phyloP scores from a whole-genome alignment of 2,329 filamentous ascomycete species.

The Fusarium ambrosium region DNA sequence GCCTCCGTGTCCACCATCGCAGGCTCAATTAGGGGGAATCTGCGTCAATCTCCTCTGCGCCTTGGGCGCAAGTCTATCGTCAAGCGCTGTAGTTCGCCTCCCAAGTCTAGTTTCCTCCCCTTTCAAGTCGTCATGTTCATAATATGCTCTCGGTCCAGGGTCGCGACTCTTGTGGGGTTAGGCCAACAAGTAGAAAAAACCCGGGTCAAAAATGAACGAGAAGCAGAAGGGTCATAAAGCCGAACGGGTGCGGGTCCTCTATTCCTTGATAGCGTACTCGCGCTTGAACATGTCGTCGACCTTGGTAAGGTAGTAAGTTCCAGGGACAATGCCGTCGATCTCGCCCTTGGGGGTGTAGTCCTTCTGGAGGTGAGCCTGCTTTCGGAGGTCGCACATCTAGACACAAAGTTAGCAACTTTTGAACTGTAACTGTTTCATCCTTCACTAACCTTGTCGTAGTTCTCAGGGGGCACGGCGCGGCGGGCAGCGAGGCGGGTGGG shows the following conservation, averaged over 20 bases:
- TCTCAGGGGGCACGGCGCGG: conserved; percentile 75
- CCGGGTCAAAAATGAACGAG: conserved; percentile 26
- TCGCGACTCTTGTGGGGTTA: conserved; percentile 20
- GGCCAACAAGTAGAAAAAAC: conserved; percentile 31
- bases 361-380: conserved; percentile 88
- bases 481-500: conserved; percentile 76
- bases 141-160: conserved; percentile 33
- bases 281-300: conserved; percentile 91
- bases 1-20: conserved; percentile 30
- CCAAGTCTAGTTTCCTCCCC: conserved; percentile 44
- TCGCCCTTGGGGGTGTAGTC: conserved; percentile 79
- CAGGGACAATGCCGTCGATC: conserved; percentile 73
- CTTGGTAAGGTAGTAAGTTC: conserved; percentile 83
- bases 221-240: conserved; percentile 34
- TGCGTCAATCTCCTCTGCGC: conserved; percentile 33
- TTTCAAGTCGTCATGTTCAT: conserved; percentile 41
- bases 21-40: conserved; percentile 46
- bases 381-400: conserved; percentile 83
- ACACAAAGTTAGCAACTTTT: conserved; percentile 38
- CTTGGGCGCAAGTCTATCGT: conserved; percentile 43
- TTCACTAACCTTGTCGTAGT: conserved; percentile 78
- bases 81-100: conserved; percentile 41
- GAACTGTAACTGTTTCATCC: not conserved
- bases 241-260: conserved; percentile 44
- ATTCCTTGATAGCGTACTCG: conserved; percentile 82